Conservation (phyloP, 2,329 filamentous ascomycete species). For the Rutstroemia sp. region DNA sequence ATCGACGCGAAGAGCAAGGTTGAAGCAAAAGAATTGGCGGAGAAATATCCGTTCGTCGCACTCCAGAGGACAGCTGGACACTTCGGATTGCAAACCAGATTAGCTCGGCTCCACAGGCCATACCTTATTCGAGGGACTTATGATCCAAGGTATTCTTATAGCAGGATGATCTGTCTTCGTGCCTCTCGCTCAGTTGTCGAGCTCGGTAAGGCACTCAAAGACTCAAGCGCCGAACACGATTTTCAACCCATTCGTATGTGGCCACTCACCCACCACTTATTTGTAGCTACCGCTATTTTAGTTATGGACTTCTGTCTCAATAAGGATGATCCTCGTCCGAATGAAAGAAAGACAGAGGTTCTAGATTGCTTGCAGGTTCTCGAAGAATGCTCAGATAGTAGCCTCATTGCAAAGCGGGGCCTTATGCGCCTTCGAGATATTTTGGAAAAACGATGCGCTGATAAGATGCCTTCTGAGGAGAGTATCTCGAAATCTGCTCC, state of each 20-base stretch:
- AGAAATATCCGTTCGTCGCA: constrained; percentile 16
- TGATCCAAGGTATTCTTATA: constrained; percentile 28
- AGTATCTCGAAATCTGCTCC: background rate
- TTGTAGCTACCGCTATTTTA: constrained; percentile 33
- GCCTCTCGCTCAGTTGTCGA: constrained; percentile 27
- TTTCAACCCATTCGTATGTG: constrained; percentile 24
- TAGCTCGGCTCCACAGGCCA: constrained; percentile 33
- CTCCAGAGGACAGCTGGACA: constrained; percentile 32
- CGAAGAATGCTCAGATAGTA: constrained; percentile 20
- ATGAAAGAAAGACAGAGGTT: constrained; percentile 27
- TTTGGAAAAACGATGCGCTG: background rate
- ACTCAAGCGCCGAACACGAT: constrained; percentile 15
- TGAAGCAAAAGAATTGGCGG: constrained; percentile 4
- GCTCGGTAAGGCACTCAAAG: constrained; percentile 24
- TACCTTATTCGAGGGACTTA: constrained; percentile 28
- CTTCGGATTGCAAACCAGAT: constrained; percentile 30
- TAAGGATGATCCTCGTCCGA: constrained; percentile 24
- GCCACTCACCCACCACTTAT: constrained; percentile 29
- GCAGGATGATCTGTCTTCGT: constrained; percentile 31
- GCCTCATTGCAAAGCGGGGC: constrained; percentile 16
- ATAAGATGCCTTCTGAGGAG: background rate
- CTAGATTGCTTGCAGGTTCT: constrained; percentile 29
- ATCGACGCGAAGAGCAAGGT: constrained; percentile 16
- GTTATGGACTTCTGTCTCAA: constrained; percentile 34
- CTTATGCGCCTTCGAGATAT: constrained; percentile 14